phyloP scores from a whole-genome alignment of 2,329 filamentous ascomycete genomes.

The Bipolaris sorokiniana region DNA sequence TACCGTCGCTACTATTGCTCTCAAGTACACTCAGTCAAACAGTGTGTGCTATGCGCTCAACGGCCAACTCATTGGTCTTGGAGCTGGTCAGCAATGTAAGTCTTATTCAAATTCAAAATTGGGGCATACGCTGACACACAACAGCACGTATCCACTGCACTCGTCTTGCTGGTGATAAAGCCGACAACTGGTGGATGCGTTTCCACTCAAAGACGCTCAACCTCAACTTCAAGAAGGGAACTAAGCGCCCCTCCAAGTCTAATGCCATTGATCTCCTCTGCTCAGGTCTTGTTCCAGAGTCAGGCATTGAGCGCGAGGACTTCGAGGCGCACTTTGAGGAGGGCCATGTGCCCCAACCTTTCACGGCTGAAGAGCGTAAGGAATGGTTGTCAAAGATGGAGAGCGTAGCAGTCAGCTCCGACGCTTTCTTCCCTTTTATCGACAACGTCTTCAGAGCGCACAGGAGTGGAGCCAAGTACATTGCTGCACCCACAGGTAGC shows the following conservation, averaged over 20 bases:
- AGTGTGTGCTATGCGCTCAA: conserved; percentile 97
- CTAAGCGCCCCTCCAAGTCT: conserved; percentile 95
- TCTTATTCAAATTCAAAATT: background rate
- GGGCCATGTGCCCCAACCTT: conserved; percentile 71
- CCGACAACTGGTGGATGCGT: conserved; percentile 99
- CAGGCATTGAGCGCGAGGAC: conserved; percentile 80
- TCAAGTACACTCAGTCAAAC: conserved; percentile 98
- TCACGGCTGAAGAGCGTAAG: conserved; percentile 82
- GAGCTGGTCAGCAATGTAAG: conserved; percentile 86
- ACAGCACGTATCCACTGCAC: conserved; percentile 92
- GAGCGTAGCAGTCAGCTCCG: conserved; percentile 85
- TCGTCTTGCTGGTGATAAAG: conserved; percentile 94
- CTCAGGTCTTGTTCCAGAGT: conserved; percentile 84
- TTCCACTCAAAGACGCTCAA: conserved; percentile 88
- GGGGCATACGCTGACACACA: conserved; percentile 4
- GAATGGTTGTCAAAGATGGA: conserved; percentile 84
- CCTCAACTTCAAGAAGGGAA: conserved; percentile 97
- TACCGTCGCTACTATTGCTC: conserved; percentile 91
- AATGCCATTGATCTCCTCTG: conserved; percentile 97
- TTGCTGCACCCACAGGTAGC: conserved; percentile 89
- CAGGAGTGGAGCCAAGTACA: conserved; percentile 91
- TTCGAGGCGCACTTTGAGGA: conserved; percentile 92
- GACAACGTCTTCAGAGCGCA: conserved; percentile 95
- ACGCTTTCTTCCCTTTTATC: conserved; percentile 98
- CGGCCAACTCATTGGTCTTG: conserved; percentile 91